Evolutionary conservation across 1,284 basidiomycete species (phyloP).

Genomic region (Heliocybe sulcata): DNA sequence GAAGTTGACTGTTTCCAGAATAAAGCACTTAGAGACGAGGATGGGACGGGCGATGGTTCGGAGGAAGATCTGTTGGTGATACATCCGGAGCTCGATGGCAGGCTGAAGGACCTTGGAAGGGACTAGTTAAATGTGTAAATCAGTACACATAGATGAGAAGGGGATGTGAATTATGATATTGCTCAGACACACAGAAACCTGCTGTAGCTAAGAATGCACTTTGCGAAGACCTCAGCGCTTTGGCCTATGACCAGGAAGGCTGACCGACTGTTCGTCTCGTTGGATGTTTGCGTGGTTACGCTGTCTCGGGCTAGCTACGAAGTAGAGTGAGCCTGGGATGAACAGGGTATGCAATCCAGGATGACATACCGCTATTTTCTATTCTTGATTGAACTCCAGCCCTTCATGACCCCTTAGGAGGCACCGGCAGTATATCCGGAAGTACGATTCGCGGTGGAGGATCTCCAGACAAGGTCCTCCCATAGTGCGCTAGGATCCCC

Average conservation of each 20-base stretch:
- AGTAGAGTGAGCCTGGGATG: background rate
- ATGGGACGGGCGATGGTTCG: slow-evolving; percentile 20
- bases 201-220: too few relatives aligned
- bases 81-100: slow-evolving; percentile 64
- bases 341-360: background rate
- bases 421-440: background rate
- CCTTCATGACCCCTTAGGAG: background rate
- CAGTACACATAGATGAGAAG: too few relatives aligned
- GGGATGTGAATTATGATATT: too few relatives aligned
- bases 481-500: slow-evolving; percentile 1
- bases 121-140: slow-evolving; percentile 13
- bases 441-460: background rate
- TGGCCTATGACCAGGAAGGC: too few relatives aligned
- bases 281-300: too few relatives aligned
- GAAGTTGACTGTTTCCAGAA: slow-evolving; percentile 70
- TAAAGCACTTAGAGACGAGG: slow-evolving; percentile 21
- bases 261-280: too few relatives aligned
- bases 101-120: slow-evolving; percentile 58
- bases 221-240: too few relatives aligned
- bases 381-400: background rate
- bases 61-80: slow-evolving; percentile 57
- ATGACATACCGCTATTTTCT: background rate
- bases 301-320: too few relatives aligned
- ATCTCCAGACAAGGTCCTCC: background rate
- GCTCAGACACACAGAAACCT: too few relatives aligned